These are phyloP conservation scores for Serendipita indica DNA, from an alignment of 768 basidiomycete genomes.

Conservation along the genomic window DNA sequence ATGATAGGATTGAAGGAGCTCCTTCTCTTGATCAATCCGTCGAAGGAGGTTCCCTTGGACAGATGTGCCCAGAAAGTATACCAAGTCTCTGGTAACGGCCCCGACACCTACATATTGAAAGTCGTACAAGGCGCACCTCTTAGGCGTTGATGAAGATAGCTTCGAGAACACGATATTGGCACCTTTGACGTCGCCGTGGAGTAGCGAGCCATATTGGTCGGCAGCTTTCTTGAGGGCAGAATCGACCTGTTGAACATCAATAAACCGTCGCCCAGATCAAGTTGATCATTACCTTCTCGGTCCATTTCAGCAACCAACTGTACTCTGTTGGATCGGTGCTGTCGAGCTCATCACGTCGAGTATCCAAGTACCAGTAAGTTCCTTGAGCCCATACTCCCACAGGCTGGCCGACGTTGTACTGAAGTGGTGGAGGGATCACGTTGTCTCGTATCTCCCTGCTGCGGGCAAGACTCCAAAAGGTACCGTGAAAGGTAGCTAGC, in stretches of 20 bases:
- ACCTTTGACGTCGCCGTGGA: slow-evolving; percentile 11
- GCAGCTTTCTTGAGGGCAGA: not conserved
- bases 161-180: slow-evolving; percentile 10
- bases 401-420: not conserved
- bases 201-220: slow-evolving; percentile 1
- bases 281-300: slow-evolving; percentile 9
- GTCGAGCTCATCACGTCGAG: slow-evolving; percentile 11
- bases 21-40: not conserved
- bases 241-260: not conserved
- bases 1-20: slow-evolving; percentile 6
- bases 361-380: slow-evolving; percentile 12
- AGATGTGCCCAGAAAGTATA: slow-evolving; percentile 10
- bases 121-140: slow-evolving; percentile 4
- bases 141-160: not conserved
- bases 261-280: not conserved
- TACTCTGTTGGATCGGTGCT: not conserved
- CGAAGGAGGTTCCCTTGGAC: not conserved
- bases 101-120: slow-evolving; percentile 11
- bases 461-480: not conserved
- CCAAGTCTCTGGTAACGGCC: not conserved
- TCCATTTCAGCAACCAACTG: slow-evolving; percentile 7
- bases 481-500: slow-evolving; percentile 11
- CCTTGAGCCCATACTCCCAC: slow-evolving; percentile 10
- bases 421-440: not conserved
- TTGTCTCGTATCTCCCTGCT: not conserved